phyloP scores from a whole-genome alignment of 108 stramenopile species.

The Cyclotella atomus region DNA sequence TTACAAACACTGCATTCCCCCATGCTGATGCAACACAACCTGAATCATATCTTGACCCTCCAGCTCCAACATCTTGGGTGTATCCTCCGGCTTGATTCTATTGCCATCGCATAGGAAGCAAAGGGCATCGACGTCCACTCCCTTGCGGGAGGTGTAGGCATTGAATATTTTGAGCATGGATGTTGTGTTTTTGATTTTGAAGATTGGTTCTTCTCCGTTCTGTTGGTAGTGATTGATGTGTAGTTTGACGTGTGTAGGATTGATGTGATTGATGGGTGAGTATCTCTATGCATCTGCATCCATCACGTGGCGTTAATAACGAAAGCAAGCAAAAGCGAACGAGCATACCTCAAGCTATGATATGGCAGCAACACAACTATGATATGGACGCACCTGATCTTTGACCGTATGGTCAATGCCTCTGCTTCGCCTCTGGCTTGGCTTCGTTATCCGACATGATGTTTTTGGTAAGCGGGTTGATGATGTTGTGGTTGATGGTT shows the following conservation, averaged over 20 bases:
- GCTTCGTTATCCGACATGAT: background rate
- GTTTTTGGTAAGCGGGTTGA: background rate
- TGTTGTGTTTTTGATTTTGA: conserved; percentile 77
- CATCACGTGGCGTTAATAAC: background rate
- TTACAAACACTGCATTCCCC: too few species aligned
- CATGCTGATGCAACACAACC: background rate
- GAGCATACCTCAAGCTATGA: too few species aligned
- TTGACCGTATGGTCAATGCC: conserved; percentile 6
- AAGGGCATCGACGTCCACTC: conserved; percentile 44
- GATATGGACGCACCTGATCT: conserved; percentile 8
- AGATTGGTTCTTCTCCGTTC: conserved; percentile 67
- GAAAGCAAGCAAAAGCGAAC: background rate
- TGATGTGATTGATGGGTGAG: background rate
- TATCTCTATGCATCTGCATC: background rate
- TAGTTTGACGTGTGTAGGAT: background rate
- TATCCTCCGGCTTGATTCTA: conserved; percentile 51
- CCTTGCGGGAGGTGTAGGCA: conserved; percentile 68
- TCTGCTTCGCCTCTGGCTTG: background rate
- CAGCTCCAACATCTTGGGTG: conserved; percentile 63
- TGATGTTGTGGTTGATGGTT: too few species aligned
- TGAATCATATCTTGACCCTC: background rate
- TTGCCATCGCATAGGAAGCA: conserved; percentile 82
- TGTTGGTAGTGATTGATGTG: background rate
- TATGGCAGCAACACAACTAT: too few species aligned
- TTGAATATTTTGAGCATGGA: conserved; percentile 58